Base-by-base conservation (phyloP, 2,329 filamentous ascomycete genomes). In the Cladosporium sp. region DNA sequence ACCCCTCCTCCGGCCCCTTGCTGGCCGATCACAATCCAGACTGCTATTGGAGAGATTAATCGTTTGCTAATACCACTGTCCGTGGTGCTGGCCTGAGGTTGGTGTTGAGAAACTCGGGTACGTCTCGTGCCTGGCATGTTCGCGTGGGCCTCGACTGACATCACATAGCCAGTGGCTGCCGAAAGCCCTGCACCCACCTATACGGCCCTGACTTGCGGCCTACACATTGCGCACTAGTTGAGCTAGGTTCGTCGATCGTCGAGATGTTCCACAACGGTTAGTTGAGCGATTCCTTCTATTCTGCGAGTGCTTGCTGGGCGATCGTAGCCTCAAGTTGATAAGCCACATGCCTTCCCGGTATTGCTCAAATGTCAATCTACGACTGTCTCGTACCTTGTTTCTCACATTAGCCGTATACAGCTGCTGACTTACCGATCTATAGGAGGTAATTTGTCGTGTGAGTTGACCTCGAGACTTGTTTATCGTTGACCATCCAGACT, bases 41-140 rank as follows among this genome's bases (percentile, higher is more conserved):
- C 56, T 61, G 51, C 59, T 56, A 53, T 56, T 66, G 69, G 70
- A 70, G n/a, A 71, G 67, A 72, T 72, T 73, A 54, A 32, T 54
- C 51, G 26, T 32, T 54, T 54, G 51, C 51, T 54, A 54, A 54
- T 54, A 70, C 62, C 48, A 30, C 67, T 69, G 68, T 56, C 53
- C 61, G 57, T 70, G 51, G 51, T 69, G 68, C 67, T 65, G 36
- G 36, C 60, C 21, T 30, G 48, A 65, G 32, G 57, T 66, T 65
- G 67, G 57, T 58, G 67, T 63, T 67, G 66, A 66, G 61, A 68
- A 49, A 51, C 36, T 69, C 63, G 65, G 69, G 65, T 69, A 67
- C 63, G 66, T 43, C 62, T 71, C 65, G 71, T 74, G 70, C 72
- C 72, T 74, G 72, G 72, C 70, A 75, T 73, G 70, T 68, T 66